Base-by-base conservation (phyloP, 306 rosid species). In the Arachis hypogaea region DNA sequence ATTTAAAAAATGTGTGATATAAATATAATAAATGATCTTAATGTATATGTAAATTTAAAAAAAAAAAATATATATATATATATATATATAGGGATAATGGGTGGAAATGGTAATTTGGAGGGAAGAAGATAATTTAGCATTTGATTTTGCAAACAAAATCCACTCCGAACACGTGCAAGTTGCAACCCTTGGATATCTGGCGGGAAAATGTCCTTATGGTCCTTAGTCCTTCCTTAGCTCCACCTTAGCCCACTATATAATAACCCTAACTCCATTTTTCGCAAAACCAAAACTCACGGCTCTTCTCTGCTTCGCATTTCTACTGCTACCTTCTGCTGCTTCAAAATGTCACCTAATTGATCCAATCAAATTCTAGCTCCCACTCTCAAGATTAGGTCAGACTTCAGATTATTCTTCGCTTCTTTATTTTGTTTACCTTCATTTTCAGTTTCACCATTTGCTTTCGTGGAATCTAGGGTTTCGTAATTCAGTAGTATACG, bases 381-480 rank as follows among this genome's bases (percentile, higher is more conserved):
- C 43, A 0, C 73, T 42, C 43, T 2, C 22, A 22, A 72, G 28
- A 22, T 69, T 49, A 75, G 86, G 88, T 69, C 49, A 62, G 6
- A 33, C 38, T 33, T 22, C 28, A 22, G 43, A 69, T 68, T 4
- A 7, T 57, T 75, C 47, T 40, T 57, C 8, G 5, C 2, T 59
- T 45, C 40, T 54, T 16, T 14, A 33, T 28, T 64, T 64, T 3
- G 1, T 36, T 11, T 7, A 7, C 51, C 22, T 59, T 40, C n/a
- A 9, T 58, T 55, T 57, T 51, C 74, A 61, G 22, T 57, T 71
- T 74, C 12, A 6, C 30, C 4, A 33, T 63, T 12, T 52, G 46
- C 78, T 72, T 52, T 51, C 16, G 7, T 73, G 38, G 54, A 75
- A 66, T 80, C 81, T 86, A 82, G 96, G 93, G 89, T 86, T 90